A percentile compares a stretch with the other conserved stretches of the same genome.
These are phyloP conservation scores for Lentinula detonsa DNA, from an alignment of 768 basidiomycete species.

Conservation along the genomic window DNA sequence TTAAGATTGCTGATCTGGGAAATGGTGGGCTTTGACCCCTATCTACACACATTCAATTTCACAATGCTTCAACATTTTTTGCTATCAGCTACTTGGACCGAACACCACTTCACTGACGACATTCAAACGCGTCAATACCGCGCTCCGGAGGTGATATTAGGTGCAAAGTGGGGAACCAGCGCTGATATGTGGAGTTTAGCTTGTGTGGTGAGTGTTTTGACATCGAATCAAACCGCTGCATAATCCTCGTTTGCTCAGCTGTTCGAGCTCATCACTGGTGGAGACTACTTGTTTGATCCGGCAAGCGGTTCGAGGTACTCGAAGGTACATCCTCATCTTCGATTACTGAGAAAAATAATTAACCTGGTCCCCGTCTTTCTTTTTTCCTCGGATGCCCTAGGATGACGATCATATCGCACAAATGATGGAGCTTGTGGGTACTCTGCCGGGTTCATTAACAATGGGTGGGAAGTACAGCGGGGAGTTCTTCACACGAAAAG, in stretches of 20 bases:
- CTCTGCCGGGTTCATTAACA: constrained; percentile 78
- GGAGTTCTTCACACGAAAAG: constrained; percentile 96
- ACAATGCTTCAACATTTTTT: not conserved
- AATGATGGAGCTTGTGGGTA: constrained; percentile 93
- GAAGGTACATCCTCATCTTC: constrained; percentile 33
- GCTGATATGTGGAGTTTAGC: constrained; percentile 97
- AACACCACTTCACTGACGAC: constrained; percentile 98
- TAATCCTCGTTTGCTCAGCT: constrained; percentile 41
- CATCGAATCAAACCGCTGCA: not conserved
- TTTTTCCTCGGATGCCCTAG: constrained; percentile 1
- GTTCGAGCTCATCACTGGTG: constrained; percentile 93
- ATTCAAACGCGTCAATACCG: constrained; percentile 98
- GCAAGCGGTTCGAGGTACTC: constrained; percentile 91
- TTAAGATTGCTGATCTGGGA: constrained; percentile 98
- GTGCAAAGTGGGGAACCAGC: constrained; percentile 92
- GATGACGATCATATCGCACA: constrained; percentile 98
- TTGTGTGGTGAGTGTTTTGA: constrained; percentile 64
- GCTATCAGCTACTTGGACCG: constrained; percentile 70
- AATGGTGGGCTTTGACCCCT: constrained; percentile 55
- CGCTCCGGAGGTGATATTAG: constrained; percentile 95
- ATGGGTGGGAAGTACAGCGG: constrained; percentile 88
- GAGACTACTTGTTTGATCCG: constrained; percentile 97
- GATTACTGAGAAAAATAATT: not conserved
- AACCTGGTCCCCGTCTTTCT: not conserved
- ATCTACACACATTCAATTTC: constrained; percentile 3